Evolutionary conservation across 2,329 filamentous ascomycete genomes (phyloP), one percentile per base, ranked within the genome.

Genomic region (Arthrobotrys musiformis): DNA sequence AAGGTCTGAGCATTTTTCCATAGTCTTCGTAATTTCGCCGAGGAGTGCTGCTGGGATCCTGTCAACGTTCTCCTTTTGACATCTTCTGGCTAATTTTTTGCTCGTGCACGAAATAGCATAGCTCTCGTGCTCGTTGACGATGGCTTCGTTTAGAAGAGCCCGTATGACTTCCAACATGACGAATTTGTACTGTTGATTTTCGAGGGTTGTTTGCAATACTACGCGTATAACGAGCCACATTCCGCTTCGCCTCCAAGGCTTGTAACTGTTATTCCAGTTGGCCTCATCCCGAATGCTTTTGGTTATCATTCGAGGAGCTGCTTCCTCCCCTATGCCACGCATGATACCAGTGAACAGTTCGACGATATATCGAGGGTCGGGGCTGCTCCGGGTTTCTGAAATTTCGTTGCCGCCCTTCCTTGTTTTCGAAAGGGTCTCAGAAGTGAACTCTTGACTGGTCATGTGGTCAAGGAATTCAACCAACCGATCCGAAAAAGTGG

Each of bases 201-300:
- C 56, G 35, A 68, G 15, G 33, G 64, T 67, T 15, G 83, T 81
- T 62, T 89, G 87, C 2, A 89, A 77, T 0, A 83, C 80, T 0
- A 89, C 87, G 0, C 88, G 86, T 4, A 90, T 64, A 0, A 89
- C 82, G 0, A 90, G 82, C 88, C 88, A 90, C 0, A 86, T 73
- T 0, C 82, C 63, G 15, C 87, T 89, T 52, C 86, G 81, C 9
- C 85, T 82, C 88, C 88, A 89, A 4, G 64, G 72, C 0, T 28
- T 70, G 8, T 42, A 4, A 0, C 60, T 48, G 0, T 74, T 70
- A 11, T 77, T 70, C 68, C 81, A 89, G 13, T 87, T 72, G 0
- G 88, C 84, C 22, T 90, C 88, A 33, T 90, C 87, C 0, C 87
- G 85, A 0, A 86, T 87, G 40, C 86, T 83, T 74, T 90, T 90